Conservation (phyloP, 768 basidiomycete genomes). For the Boletus bicolor region DNA sequence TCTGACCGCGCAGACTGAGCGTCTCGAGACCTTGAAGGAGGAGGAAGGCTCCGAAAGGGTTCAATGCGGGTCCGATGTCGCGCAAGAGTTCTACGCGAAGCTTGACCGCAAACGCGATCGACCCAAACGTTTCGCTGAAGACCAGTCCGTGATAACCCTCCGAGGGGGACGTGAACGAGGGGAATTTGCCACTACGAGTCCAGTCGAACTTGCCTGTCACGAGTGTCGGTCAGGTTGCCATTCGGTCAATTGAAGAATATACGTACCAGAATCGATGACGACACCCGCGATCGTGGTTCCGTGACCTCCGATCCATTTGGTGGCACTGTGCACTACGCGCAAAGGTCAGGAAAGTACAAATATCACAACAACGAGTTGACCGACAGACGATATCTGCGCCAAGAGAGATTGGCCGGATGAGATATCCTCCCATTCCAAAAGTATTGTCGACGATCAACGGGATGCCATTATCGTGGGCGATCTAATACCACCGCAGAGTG, state of each 20-base stretch:
- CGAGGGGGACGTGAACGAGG: conserved; percentile 51
- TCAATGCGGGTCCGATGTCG: conserved; percentile 50
- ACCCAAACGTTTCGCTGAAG: conserved; percentile 50
- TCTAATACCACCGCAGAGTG: conserved; percentile 23
- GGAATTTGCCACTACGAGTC: conserved; percentile 50
- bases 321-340: conserved; percentile 48
- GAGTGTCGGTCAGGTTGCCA: not conserved
- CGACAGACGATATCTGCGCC: conserved; percentile 55
- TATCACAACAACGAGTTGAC: conserved; percentile 2
- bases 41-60: conserved; percentile 58
- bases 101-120: conserved; percentile 49
- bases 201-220: conserved; percentile 55
- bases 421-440: conserved; percentile 59
- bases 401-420: conserved; percentile 50
- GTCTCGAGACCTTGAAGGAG: conserved; percentile 62
- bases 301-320: conserved; percentile 68
- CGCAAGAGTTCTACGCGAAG: conserved; percentile 51
- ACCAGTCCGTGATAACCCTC: conserved; percentile 56
- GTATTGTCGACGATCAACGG: conserved; percentile 69
- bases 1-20: conserved; percentile 53
- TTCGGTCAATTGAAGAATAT: not conserved
- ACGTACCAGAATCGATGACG: conserved; percentile 53
- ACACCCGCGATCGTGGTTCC: conserved; percentile 69
- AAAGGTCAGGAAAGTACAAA: not conserved
- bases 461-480: conserved; percentile 58